Percentiles rank a stretch among this genome's conserved stretches.
These are phyloP conservation scores for Vitellaria paradoxa DNA, from an alignment of 179 eudicot species.

Conservation along the genomic window DNA sequence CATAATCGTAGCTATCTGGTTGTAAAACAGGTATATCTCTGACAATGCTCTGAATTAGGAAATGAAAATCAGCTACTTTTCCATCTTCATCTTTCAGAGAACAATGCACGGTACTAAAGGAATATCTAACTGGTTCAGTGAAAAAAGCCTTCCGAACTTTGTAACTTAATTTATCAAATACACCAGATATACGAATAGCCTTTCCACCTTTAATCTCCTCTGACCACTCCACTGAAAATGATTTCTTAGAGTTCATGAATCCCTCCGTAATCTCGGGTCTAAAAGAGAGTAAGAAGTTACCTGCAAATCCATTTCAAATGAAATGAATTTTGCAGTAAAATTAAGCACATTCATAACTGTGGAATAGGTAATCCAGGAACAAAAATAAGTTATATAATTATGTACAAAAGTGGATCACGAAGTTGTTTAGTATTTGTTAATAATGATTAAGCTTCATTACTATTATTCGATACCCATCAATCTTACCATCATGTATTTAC, in stretches of 20 bases:
- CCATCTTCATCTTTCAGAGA: conserved; percentile 58
- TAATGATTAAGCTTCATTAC: too few relatives aligned
- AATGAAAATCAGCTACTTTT: conserved; percentile 49
- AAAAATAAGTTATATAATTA: neutral
- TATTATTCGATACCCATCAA: too few relatives aligned
- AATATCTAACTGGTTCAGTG: conserved; percentile 49
- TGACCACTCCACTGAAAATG: conserved; percentile 76
- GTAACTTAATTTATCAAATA: conserved; percentile 84
- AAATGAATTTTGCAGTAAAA: conserved; percentile 9
- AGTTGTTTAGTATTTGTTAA: too few relatives aligned
- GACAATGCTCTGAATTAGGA: conserved; percentile 70
- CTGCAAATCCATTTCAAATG: conserved; percentile 43
- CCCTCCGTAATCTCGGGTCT: conserved; percentile 60
- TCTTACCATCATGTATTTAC: too few relatives aligned
- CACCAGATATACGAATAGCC: conserved; percentile 74
- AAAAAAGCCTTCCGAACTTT: conserved; percentile 75
- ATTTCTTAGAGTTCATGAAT: conserved; percentile 22
- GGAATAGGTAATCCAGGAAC: neutral
- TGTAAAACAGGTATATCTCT: conserved; percentile 71
- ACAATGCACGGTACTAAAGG: conserved; percentile 68
- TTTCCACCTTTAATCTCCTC: conserved; percentile 82
- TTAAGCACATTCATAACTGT: neutral
- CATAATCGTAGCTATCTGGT: conserved; percentile 45
- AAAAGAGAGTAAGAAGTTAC: conserved; percentile 82
- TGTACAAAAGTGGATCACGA: too few relatives aligned